Conservation (phyloP, 305 asterid species). For the Salvia sclarea region DNA sequence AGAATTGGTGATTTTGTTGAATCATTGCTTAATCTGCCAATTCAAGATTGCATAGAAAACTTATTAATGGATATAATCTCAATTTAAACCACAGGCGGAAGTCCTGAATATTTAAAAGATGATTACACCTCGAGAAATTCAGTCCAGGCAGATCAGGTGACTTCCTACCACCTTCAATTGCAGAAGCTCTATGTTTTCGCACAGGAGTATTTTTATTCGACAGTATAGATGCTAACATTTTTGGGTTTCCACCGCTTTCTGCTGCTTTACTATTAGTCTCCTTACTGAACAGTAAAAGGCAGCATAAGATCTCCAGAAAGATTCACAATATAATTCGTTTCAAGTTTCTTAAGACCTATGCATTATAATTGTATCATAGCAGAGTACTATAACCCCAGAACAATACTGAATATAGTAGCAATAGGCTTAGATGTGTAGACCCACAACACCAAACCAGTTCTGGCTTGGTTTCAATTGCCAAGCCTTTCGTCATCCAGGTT, state of each 20-base stretch:
- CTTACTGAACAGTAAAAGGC: conserved; percentile 39
- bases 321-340: conserved; percentile 25
- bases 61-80: conserved; percentile 22
- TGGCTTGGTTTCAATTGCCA: conserved; percentile 13
- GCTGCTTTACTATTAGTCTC: conserved; percentile 43
- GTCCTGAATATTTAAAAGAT: conserved; percentile 5
- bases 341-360: conserved; percentile 16
- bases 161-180: conserved; percentile 43
- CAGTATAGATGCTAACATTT: conserved; percentile 38
- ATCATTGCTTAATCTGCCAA: conserved; percentile 46
- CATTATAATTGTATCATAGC: conserved; percentile 11
- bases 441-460: conserved; percentile 7
- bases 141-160: conserved; percentile 42
- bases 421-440: conserved; percentile 2
- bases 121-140: conserved; percentile 56
- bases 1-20: conserved; percentile 39
- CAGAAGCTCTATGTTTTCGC: conserved; percentile 38
- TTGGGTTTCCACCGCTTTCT: conserved; percentile 37
- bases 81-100: conserved; percentile 25
- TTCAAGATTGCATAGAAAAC: conserved; percentile 34
- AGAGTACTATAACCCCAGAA: conserved; percentile 10
- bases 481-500: neutral
- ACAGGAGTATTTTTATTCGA: conserved; percentile 35
- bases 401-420: neutral
- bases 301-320: conserved; percentile 43